Base-by-base conservation (phyloP, 2,329 filamentous ascomycete species). In the Colletotrichum phormii region DNA sequence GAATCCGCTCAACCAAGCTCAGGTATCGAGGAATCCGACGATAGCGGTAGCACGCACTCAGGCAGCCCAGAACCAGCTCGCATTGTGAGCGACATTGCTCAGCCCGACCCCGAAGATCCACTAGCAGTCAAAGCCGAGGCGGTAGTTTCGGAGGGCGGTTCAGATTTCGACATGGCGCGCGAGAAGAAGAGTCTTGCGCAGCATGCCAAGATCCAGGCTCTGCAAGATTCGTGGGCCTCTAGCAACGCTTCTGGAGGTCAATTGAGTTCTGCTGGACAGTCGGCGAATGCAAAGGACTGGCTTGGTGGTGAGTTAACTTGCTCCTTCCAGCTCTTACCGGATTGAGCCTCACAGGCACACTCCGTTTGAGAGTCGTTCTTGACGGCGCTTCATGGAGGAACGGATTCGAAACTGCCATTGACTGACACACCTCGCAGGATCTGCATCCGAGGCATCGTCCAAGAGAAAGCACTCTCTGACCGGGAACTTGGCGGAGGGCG, bases 221-320 rank as follows among this genome's bases (percentile, higher is more conserved):
- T 79, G 22, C 81, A 82, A 67, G 74, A 73, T 37, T 66, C 77
- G 15, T 83, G 82, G 82, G 78, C 79, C n/a, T 62, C 68, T 4
- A 13, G 22, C 4, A 51, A 15, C 15, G n/a, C 26, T 18, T 18
- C 67, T 33, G 37, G n/a, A 33, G 4, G 55, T 12, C 2, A 37
- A 46, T 51, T 29, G 5, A 42, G 24, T 49, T 63, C 57, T 12
- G 12, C 55, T 37, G 31, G 12, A 9, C 7, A 8, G n/a, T 15
- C n/a, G 29, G 26, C 31, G 51, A 63, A 24, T 3, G 26, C 42
- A 63, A 65, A 60, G 42, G 61, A 65, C 22, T 68, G 70, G 51
- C 59, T 67, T 31, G 22, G 26, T 54, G 59, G 66, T 68, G 59
- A 62, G 69, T 68, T 1, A 4, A 6, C 35, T 12, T 24, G 12